A percentile compares a stretch with the other conserved stretches of the same genome.
Evolutionary conservation across 345 rosid species (phyloP).

Genomic region (Eucalyptus polybractea): DNA sequence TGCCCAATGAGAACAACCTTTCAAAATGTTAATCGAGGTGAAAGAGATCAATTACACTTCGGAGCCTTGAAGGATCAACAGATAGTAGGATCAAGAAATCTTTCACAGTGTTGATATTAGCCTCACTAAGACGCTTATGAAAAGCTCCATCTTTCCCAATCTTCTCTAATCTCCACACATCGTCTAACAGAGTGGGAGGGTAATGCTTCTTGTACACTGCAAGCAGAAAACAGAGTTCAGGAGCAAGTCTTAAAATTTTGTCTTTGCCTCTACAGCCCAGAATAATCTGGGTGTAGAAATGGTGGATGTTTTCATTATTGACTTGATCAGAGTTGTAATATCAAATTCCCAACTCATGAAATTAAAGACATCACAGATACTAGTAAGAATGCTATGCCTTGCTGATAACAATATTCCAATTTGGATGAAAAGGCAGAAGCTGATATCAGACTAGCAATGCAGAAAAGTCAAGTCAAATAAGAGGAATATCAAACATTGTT

Average conservation of each 20-base stretch:
- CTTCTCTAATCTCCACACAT: conserved; percentile 96
- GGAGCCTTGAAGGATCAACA: conserved; percentile 61
- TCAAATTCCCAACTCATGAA: background rate
- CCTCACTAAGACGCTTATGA: conserved; percentile 64
- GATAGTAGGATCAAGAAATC: conserved; percentile 68
- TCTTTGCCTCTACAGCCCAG: background rate
- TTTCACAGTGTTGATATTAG: conserved; percentile 55
- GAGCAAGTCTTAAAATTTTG: background rate
- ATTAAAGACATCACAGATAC: background rate
- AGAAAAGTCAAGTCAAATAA: background rate
- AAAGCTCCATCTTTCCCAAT: conserved; percentile 99
- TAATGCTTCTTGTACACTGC: conserved; percentile 95
- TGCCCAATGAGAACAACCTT: background rate
- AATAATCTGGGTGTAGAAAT: background rate
- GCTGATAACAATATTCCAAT: background rate
- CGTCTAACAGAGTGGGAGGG: conserved; percentile 69
- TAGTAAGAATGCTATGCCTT: background rate
- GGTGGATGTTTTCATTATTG: background rate
- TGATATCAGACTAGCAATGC: background rate
- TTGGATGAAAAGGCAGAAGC: background rate
- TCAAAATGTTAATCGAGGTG: background rate
- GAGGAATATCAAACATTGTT: background rate
- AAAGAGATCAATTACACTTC: conserved; percentile 39
- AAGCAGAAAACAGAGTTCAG: conserved; percentile 1
- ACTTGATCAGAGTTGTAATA: background rate